Percentiles rank a stretch among this genome's conserved stretches.
Conservation (phyloP, 176 grass and related monocot genomes). For the Rhynchospora pubera region DNA sequence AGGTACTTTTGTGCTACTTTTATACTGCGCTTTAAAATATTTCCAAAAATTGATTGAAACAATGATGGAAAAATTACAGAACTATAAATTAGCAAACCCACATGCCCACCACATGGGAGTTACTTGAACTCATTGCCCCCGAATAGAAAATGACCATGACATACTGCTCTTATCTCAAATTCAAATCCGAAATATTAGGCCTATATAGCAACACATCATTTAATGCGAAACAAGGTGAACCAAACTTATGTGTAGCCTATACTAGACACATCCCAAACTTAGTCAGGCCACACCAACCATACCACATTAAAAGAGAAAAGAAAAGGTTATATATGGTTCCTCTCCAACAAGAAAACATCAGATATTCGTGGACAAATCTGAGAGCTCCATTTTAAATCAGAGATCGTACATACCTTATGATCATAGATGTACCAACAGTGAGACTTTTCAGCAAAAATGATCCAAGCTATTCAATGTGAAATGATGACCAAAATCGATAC, state of each 20-base stretch:
- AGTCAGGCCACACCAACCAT: background rate
- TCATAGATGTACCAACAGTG: background rate
- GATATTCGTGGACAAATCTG: background rate
- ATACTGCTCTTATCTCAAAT: background rate
- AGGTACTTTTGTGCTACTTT: background rate
- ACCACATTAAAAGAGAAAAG: background rate
- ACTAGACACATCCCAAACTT: background rate
- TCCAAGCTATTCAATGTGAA: background rate
- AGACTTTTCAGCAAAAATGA: background rate
- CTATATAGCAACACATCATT: background rate
- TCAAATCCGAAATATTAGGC: background rate
- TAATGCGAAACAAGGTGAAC: background rate
- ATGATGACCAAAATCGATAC: no score
- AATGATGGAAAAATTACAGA: background rate
- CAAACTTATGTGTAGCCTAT: background rate
- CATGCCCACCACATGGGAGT: constrained; percentile 6
- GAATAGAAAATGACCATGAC: background rate
- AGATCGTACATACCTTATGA: background rate
- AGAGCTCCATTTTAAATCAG: background rate
- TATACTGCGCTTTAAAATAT: background rate
- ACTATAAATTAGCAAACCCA: background rate
- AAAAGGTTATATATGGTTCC: background rate
- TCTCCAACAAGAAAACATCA: background rate
- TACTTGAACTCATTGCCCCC: background rate
- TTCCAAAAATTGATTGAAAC: background rate